Conservation (phyloP, 495 filamentous ascomycete genomes). For the Ramalina peruviana region DNA sequence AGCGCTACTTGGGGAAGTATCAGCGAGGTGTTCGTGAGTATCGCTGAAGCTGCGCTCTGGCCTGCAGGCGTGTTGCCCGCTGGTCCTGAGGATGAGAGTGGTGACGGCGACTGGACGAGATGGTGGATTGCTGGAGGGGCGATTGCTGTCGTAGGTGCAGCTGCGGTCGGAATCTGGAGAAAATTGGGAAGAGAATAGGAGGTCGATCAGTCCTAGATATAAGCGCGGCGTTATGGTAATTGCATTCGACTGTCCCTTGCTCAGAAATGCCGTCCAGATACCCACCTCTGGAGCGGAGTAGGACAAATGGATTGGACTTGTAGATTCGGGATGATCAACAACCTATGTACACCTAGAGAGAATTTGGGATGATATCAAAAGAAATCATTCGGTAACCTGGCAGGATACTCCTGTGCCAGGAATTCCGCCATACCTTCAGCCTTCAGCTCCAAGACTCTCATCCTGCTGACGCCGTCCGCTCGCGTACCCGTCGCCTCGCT, state of each 20-base stretch:
- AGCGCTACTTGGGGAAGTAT: constrained; percentile 86
- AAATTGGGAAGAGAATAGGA: constrained; percentile 23
- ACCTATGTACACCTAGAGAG: too few species aligned
- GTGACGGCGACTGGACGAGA: constrained; percentile 62
- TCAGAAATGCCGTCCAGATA: not conserved
- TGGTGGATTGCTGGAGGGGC: constrained; percentile 77
- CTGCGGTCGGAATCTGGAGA: constrained; percentile 64
- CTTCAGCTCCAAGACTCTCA: constrained; percentile 9
- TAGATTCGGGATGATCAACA: too few species aligned
- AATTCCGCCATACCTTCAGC: constrained; percentile 9
- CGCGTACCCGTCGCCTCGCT: not conserved
- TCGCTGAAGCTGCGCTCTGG: constrained; percentile 82
- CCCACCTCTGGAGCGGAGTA: not conserved
- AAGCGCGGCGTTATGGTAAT: not conserved
- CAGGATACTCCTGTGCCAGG: constrained; percentile 3
- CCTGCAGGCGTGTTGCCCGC: constrained; percentile 80
- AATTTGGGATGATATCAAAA: not conserved
- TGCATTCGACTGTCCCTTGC: not conserved
- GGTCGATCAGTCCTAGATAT: not conserved
- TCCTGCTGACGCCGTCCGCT: not conserved
- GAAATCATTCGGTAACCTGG: constrained; percentile 9
- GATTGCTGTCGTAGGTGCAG: constrained; percentile 65
- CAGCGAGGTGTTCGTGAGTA: constrained; percentile 74
- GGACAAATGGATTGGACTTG: too few species aligned
- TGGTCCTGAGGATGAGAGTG: constrained; percentile 68